These are phyloP conservation scores for Dictyostelium purpureum DNA, from an alignment of 78 protist genomes.

Conservation along the genomic window DNA sequence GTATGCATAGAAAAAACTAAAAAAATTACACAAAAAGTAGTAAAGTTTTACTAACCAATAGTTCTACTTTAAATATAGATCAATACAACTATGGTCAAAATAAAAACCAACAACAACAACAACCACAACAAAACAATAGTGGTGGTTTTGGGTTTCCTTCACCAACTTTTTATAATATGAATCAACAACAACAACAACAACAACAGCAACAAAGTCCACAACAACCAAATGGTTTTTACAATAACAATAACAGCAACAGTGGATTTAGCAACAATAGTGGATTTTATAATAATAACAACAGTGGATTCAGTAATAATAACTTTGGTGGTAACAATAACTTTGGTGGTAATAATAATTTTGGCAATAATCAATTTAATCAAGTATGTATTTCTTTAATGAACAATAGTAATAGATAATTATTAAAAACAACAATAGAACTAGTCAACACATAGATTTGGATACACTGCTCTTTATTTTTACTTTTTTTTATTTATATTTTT, in stretches of 20 bases:
- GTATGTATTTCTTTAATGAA: too few relatives aligned
- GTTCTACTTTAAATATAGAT: background rate
- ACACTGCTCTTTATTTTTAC: background rate
- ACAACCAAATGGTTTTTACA: slow-evolving; percentile 2
- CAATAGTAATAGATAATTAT: too few relatives aligned
- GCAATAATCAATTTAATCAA: too few relatives aligned
- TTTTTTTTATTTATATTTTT: too few relatives aligned
- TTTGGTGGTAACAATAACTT: too few relatives aligned
- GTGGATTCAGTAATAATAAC: background rate
- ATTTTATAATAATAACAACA: background rate
- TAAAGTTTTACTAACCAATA: background rate
- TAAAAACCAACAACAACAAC: background rate
- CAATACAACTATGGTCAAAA: slow-evolving; percentile 38
- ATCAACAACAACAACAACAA: slow-evolving; percentile 35
- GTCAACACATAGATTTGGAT: background rate
- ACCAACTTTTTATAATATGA: slow-evolving; percentile 6
- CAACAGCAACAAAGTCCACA: background rate
- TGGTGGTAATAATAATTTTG: too few relatives aligned
- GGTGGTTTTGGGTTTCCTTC: slow-evolving; percentile 3
- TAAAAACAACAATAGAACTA: too few relatives aligned
- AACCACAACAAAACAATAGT: slow-evolving; percentile 2
- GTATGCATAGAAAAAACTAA: background rate
- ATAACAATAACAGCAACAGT: background rate
- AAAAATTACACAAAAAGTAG: background rate
- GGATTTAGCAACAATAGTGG: background rate